phyloP scores from a whole-genome alignment of 2,329 filamentous ascomycete genomes.

The Laburnicola sp. region DNA sequence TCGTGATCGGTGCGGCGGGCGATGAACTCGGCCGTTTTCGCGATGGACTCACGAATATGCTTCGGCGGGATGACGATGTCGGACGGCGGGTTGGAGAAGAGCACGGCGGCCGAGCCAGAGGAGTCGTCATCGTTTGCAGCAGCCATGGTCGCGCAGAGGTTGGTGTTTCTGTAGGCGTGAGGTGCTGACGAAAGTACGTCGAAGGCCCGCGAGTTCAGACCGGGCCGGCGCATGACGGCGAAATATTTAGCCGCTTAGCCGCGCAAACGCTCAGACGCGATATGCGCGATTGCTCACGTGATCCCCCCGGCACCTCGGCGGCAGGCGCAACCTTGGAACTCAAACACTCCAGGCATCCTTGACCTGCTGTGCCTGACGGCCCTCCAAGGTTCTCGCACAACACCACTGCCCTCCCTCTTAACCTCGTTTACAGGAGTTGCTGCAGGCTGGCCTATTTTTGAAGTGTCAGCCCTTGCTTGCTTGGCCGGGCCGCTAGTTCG shows the following conservation, averaged over 20 bases:
- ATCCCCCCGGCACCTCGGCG: neutral
- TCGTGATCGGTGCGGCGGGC: slow-evolving; percentile 68
- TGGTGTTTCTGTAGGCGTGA: slow-evolving; percentile 7
- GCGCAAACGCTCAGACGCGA: neutral
- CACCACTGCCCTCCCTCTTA: no score
- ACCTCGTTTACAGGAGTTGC: neutral
- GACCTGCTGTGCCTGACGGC: no score
- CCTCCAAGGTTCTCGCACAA: no score
- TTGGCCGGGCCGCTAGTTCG: slow-evolving; percentile 15
- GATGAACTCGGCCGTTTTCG: slow-evolving; percentile 94
- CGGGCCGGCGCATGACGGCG: neutral
- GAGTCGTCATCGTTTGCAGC: slow-evolving; percentile 30
- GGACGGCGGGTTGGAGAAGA: slow-evolving; percentile 67
- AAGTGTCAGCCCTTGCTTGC: slow-evolving; percentile 20
- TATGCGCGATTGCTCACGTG: neutral
- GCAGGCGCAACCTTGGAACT: no score
- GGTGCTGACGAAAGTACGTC: slow-evolving; percentile 13
- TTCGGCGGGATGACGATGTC: slow-evolving; percentile 84
- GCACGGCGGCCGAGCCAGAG: slow-evolving; percentile 16
- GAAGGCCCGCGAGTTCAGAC: slow-evolving; percentile 1
- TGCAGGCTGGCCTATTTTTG: slow-evolving; percentile 21
- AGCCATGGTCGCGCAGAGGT: slow-evolving; percentile 28
- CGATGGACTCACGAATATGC: slow-evolving; percentile 81
- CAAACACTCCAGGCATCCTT: no score
- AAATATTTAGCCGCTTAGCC: neutral